phyloP scores from a whole-genome alignment of 306 rosid species.

The Vigna reflexopilosa region DNA sequence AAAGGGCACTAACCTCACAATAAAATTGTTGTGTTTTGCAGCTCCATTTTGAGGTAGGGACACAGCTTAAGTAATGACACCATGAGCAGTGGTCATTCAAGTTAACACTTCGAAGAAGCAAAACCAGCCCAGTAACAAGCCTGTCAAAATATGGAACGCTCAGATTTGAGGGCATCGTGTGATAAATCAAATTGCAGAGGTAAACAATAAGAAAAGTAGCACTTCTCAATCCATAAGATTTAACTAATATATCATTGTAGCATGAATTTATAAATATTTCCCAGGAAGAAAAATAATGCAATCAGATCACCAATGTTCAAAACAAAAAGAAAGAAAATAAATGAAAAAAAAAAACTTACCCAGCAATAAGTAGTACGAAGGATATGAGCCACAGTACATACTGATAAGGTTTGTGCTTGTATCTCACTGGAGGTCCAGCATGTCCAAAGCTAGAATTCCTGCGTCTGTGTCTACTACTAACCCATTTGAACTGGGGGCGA shows the following conservation, averaged over 20 bases:
- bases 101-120: conserved; percentile 63
- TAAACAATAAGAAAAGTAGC: not conserved
- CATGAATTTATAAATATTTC: conserved; percentile 1
- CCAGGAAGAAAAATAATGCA: not conserved
- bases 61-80: conserved; percentile 81
- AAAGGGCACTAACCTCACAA: conserved; percentile 63
- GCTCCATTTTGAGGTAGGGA: conserved; percentile 76
- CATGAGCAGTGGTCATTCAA: conserved; percentile 70
- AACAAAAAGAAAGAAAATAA: not conserved
- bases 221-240: conserved; percentile 1
- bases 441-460: conserved; percentile 40
- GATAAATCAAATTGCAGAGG: conserved; percentile 4
- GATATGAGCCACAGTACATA: conserved; percentile 70
- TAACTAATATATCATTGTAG: conserved; percentile 1
- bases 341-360: conserved; percentile 52
- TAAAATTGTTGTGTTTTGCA: conserved; percentile 51
- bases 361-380: conserved; percentile 57
- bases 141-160: conserved; percentile 53
- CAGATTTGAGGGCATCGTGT: conserved; percentile 27
- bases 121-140: conserved; percentile 56
- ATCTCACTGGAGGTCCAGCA: conserved; percentile 48
- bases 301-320: not conserved
- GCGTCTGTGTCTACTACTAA: conserved; percentile 57
- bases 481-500: conserved; percentile 82
- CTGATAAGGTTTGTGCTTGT: conserved; percentile 76